Conservation (phyloP, 306 rosid genomes). For the Fragaria vesca region DNA sequence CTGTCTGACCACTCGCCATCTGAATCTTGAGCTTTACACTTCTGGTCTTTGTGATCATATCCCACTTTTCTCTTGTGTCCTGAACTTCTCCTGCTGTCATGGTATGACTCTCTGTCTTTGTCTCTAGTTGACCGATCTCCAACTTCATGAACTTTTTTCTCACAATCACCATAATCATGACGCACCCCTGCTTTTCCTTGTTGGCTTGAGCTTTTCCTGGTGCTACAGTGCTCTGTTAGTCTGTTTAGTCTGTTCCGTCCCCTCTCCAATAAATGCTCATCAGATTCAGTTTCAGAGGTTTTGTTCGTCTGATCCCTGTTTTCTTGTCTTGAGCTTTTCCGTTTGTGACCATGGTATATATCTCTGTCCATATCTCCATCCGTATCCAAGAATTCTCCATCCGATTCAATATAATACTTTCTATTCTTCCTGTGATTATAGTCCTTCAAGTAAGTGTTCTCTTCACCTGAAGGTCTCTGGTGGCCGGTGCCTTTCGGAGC, state of each 20-base stretch:
- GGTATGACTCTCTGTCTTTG: slow-evolving; percentile 10
- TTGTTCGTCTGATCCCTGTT: slow-evolving; percentile 25
- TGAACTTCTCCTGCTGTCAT: slow-evolving; percentile 17
- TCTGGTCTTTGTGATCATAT: slow-evolving; percentile 19
- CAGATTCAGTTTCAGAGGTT: slow-evolving; percentile 39
- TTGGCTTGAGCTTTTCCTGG: slow-evolving; percentile 43
- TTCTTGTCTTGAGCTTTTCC: slow-evolving; percentile 31
- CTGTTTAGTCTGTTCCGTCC: slow-evolving; percentile 18
- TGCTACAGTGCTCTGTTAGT: slow-evolving; percentile 15
- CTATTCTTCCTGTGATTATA: slow-evolving; percentile 34
- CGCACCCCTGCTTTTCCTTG: slow-evolving; percentile 14
- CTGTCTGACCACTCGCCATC: slow-evolving; percentile 29
- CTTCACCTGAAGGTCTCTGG: slow-evolving; percentile 21
- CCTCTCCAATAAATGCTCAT: slow-evolving; percentile 26
- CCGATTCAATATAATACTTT: slow-evolving; percentile 40
- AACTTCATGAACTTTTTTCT: slow-evolving; percentile 5
- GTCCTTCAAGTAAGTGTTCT: slow-evolving; percentile 25
- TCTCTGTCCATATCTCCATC: slow-evolving; percentile 30
- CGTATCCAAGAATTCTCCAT: slow-evolving; percentile 41
- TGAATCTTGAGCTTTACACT: slow-evolving; percentile 22
- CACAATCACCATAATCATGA: slow-evolving; percentile 20
- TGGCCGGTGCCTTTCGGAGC: not conserved
- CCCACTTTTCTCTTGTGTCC: slow-evolving; percentile 22
- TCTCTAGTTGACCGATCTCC: slow-evolving; percentile 19
- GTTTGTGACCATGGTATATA: slow-evolving; percentile 10